Percentiles rank a stretch among this genome's conserved stretches.
phyloP scores from a whole-genome alignment of 2,329 filamentous ascomycete genomes.

The Penicillium sp. region DNA sequence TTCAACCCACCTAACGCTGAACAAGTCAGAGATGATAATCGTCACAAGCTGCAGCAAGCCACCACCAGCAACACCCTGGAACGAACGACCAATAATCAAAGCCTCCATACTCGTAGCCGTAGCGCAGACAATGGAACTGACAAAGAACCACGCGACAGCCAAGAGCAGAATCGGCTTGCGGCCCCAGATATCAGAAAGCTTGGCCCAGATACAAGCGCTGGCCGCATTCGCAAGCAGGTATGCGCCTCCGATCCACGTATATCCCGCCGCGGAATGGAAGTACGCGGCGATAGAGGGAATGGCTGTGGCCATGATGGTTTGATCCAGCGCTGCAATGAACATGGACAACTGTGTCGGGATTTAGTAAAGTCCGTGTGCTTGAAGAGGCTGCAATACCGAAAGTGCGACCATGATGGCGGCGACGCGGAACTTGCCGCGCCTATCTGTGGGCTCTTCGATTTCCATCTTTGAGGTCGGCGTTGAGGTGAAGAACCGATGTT shows the following conservation, averaged over 20 bases:
- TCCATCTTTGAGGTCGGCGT: constrained; percentile 12
- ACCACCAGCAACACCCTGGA: constrained; percentile 58
- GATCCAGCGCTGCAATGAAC: constrained; percentile 41
- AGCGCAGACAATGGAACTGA: constrained; percentile 54
- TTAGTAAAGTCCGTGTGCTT: constrained; percentile 7
- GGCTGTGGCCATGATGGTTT: constrained; percentile 63
- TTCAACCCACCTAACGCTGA: constrained; percentile 46
- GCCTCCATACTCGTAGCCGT: constrained; percentile 50
- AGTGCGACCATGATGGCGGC: constrained; percentile 31
- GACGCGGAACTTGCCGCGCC: constrained; percentile 25
- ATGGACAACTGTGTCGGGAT: constrained; percentile 26
- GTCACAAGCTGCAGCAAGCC: constrained; percentile 56
- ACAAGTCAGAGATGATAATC: constrained; percentile 59
- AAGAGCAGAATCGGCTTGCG: constrained; percentile 56
- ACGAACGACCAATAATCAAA: constrained; percentile 55
- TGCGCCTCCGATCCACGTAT: constrained; percentile 76
- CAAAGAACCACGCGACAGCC: constrained; percentile 53
- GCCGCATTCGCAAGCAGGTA: constrained; percentile 72
- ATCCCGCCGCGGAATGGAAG: constrained; percentile 68
- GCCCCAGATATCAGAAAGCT: constrained; percentile 60
- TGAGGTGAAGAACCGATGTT: background rate
- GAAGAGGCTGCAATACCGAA: constrained; percentile 20
- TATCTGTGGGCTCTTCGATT: constrained; percentile 12
- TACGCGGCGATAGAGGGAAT: constrained; percentile 62
- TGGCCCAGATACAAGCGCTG: constrained; percentile 70